Evolutionary conservation across 345 rosid species (phyloP).

Genomic region (Combretum micranthum): DNA sequence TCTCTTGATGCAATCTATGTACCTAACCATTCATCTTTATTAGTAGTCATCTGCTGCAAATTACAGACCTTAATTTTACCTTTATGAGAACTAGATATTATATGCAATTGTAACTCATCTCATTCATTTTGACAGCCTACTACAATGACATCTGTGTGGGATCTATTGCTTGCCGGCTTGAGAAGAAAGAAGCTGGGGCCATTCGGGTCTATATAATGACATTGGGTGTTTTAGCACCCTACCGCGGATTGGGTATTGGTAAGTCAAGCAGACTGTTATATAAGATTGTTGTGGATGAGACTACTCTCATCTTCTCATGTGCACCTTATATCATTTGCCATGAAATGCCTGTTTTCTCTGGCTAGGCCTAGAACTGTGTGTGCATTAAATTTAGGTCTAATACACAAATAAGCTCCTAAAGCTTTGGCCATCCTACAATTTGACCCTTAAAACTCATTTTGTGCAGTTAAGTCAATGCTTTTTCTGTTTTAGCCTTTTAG

Average conservation of each 20-base stretch:
- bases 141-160: conserved; percentile 95
- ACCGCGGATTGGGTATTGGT: conserved; percentile 94
- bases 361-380: too few species aligned
- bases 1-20: too few species aligned
- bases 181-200: conserved; percentile 83
- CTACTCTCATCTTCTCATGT: background rate
- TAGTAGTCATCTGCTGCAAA: too few species aligned
- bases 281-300: too few species aligned
- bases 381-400: too few species aligned
- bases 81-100: background rate
- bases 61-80: background rate
- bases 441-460: background rate
- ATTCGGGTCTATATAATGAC: conserved; percentile 91
- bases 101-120: conserved; percentile 4
- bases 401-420: too few species aligned
- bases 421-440: background rate
- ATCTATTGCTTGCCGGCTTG: conserved; percentile 89
- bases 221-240: conserved; percentile 91
- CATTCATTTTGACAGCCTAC: conserved; percentile 48
- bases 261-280: conserved; percentile 20
- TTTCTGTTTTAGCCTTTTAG: too few species aligned
- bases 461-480: too few species aligned
- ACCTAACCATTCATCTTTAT: too few species aligned
- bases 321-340: background rate
- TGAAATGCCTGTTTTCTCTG: too few species aligned